These are phyloP conservation scores for Yamadazyma triangularis DNA, from an alignment of 1,139 yeast species.

Conservation along the genomic window DNA sequence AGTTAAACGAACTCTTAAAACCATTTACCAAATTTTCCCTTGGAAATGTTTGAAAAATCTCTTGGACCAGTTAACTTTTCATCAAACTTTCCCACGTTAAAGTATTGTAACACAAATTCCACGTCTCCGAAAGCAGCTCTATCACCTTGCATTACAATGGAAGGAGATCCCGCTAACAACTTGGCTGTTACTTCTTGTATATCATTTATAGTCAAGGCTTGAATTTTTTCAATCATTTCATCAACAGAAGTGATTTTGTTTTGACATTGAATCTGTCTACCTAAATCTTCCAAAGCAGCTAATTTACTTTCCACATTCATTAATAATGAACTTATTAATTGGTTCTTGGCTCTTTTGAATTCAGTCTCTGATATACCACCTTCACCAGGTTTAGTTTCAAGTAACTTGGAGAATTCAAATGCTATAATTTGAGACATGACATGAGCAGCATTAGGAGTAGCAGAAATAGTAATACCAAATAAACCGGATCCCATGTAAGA, in stretches of 20 bases:
- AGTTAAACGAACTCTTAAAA: too few species aligned
- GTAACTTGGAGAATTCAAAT: conserved; percentile 63
- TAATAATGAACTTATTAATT: conserved; percentile 78
- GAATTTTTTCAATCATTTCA: conserved; percentile 82
- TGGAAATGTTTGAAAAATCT: conserved; percentile 22
- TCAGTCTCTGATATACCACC: conserved; percentile 54
- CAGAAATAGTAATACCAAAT: conserved; percentile 83
- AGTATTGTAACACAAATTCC: conserved; percentile 55
- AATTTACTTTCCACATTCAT: conserved; percentile 92
- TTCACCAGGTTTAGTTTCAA: conserved; percentile 45
- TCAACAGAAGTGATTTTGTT: conserved; percentile 71
- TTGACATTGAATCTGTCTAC: conserved; percentile 88
- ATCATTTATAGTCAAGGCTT: conserved; percentile 60
- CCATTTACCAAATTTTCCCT: conserved; percentile 18
- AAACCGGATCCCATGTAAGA: conserved; percentile 87
- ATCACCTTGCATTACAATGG: conserved; percentile 86
- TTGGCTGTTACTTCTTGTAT: conserved; percentile 70
- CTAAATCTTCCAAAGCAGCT: conserved; percentile 90
- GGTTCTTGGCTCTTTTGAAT: conserved; percentile 87
- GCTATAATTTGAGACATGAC: conserved; percentile 79
- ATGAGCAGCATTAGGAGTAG: conserved; percentile 82
- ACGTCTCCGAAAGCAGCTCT: conserved; percentile 85
- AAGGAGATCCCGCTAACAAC: conserved; percentile 74
- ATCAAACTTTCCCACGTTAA: conserved; percentile 61
- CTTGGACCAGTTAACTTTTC: conserved; percentile 8